Evolutionary conservation across 2,329 filamentous ascomycete species (phyloP), one percentile per base, ranked within the genome.

Genomic region (Geosmithia morbida): DNA sequence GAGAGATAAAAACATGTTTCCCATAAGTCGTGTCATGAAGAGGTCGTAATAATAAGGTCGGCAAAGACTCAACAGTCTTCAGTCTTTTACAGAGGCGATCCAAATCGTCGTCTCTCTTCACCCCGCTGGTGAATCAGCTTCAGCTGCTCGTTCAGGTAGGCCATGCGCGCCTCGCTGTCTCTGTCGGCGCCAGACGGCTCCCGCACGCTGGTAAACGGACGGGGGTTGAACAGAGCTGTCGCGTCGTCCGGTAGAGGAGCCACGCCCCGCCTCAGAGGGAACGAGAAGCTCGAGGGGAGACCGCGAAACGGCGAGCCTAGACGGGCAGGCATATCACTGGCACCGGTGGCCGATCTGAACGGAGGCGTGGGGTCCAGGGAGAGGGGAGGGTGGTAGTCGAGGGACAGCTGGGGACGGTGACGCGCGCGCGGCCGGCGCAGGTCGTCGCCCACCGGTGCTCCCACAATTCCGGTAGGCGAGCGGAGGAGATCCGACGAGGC

Each of bases 251-350:
- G 65, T 13, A 64, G 61, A 2, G 68, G 66, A 52, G 71, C 69
- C 30, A 68, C 70, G 29, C 73, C 58, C 7, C 29, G 29, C 41
- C 78, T 70, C 49, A 74, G 75, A n/a, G 79, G 78, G 51, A 81
- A 78, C 43, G 77, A 81, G 55, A 77, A 70, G 58, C 72, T 78
- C 13, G 71, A 66, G 48, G 71, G 66, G 10, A 66, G 58, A 33
- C 66, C 66, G 7, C 68, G 63, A 51, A 82, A 81, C 0, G 78
- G 78, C 5, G 78, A 82, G 29, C 78, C 75, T 3, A 82, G 66
- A 7, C 76, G 69, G 14, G 68, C 65, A 41, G 69, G 70, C 29
- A 30, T 30, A 11, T 30, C 29, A 11, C 29, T 30, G 1, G 62
- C 63, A 2, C 58, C 59, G 1, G 59, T 56, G 7, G 66, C 61